A percentile compares a stretch with the other conserved stretches of the same genome.
phyloP scores from a whole-genome alignment of 23 red algal genomes.

The Gracilaria vermiculophylla region DNA sequence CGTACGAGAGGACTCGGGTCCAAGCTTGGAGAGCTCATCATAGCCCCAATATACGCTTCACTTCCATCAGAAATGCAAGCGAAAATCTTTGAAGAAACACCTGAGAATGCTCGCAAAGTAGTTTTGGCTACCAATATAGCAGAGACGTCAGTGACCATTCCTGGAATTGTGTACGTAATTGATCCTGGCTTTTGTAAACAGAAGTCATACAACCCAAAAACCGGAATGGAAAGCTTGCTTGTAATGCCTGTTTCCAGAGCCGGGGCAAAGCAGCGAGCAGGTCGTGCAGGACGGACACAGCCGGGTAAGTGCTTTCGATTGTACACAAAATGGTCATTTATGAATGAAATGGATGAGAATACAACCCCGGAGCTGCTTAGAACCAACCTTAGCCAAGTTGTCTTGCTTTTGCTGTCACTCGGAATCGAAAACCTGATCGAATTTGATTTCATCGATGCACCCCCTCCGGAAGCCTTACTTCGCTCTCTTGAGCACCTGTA shows the following conservation, averaged over 20 bases:
- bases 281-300: constrained; percentile 89
- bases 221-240: constrained; percentile 87
- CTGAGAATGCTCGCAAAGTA: constrained; percentile 80
- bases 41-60: constrained; percentile 81
- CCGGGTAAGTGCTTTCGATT: constrained; percentile 92
- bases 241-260: constrained; percentile 84
- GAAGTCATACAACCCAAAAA: constrained; percentile 75
- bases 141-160: constrained; percentile 96
- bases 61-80: constrained; percentile 84
- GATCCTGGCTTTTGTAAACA: constrained; percentile 98
- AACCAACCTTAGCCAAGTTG: constrained; percentile 82
- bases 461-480: constrained; percentile 64
- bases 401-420: constrained; percentile 78
- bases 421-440: constrained; percentile 86
- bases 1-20: constrained; percentile 54
- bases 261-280: constrained; percentile 85
- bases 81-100: constrained; percentile 75
- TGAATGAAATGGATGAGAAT: constrained; percentile 75
- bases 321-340: constrained; percentile 85
- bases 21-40: constrained; percentile 55
- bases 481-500: constrained; percentile 84
- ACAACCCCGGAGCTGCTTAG: constrained; percentile 82
- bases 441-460: constrained; percentile 95
- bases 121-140: constrained; percentile 97
- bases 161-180: constrained; percentile 93